These are phyloP conservation scores for Fusarium metavorans DNA, from an alignment of 2,329 filamentous ascomycete genomes.

Conservation along the genomic window DNA sequence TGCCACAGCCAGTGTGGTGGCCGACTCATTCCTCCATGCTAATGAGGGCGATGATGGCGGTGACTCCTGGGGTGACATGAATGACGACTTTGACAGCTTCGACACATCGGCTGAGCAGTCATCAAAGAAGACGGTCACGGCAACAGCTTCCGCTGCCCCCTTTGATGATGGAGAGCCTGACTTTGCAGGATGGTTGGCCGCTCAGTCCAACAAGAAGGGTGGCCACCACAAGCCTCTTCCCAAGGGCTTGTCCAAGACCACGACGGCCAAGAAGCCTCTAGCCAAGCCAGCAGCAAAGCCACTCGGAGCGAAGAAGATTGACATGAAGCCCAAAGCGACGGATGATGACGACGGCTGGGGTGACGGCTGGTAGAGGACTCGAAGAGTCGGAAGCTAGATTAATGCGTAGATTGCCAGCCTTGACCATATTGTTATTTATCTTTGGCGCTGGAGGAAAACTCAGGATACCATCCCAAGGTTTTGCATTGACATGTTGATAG, in stretches of 20 bases:
- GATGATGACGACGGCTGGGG: constrained; percentile 74
- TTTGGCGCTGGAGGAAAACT: constrained; percentile 23
- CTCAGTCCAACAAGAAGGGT: constrained; percentile 82
- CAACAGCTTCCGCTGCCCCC: constrained; percentile 58
- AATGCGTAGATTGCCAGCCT: constrained; percentile 3
- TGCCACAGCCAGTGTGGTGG: constrained; percentile 56
- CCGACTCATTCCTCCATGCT: constrained; percentile 66
- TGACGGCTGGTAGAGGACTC: constrained; percentile 67
- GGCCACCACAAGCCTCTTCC: constrained; percentile 74
- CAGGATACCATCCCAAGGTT: constrained; percentile 36
- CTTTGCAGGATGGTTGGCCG: constrained; percentile 94
- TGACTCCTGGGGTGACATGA: constrained; percentile 82
- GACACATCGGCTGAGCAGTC: constrained; percentile 49
- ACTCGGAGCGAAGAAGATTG: constrained; percentile 72
- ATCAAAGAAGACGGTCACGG: constrained; percentile 33
- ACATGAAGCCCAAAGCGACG: constrained; percentile 72
- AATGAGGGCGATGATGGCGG: constrained; percentile 71
- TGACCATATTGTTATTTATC: constrained; percentile 5
- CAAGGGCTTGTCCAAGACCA: constrained; percentile 81
- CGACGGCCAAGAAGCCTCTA: constrained; percentile 55
- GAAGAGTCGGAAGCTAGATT: background rate
- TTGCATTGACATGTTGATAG: constrained; percentile 22
- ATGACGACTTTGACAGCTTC: constrained; percentile 61
- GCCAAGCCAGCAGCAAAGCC: constrained; percentile 59
- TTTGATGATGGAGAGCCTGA: constrained; percentile 93